Evolutionary conservation across 2,329 filamentous ascomycete genomes (phyloP).

Genomic region (Hypoxylon sp.): DNA sequence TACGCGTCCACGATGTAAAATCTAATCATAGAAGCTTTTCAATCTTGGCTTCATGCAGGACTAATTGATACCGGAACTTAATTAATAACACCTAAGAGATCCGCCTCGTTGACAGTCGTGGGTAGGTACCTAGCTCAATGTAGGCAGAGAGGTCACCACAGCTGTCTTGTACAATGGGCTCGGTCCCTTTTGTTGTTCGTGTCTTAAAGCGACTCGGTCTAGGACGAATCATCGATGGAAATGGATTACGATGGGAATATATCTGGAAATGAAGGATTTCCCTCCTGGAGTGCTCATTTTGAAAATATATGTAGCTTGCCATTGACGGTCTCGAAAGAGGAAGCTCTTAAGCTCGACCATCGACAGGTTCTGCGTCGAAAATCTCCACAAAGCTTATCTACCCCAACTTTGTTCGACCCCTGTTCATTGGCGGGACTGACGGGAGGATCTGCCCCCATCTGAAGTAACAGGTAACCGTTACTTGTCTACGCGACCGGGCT

Average conservation of each 20-base stretch:
- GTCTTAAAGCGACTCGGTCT: slow-evolving; percentile 1
- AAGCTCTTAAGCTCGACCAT: slow-evolving; percentile 19
- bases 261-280: slow-evolving; percentile 15
- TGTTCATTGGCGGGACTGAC: slow-evolving; percentile 9
- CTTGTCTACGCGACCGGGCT: background rate
- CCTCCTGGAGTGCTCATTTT: slow-evolving; percentile 6
- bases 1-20: slow-evolving; percentile 2
- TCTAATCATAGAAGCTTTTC: slow-evolving; percentile 13
- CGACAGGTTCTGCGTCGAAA: background rate
- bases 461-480: slow-evolving; percentile 6
- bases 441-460: slow-evolving; percentile 13
- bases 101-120: background rate
- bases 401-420: slow-evolving; percentile 5
- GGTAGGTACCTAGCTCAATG: background rate
- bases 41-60: slow-evolving; percentile 12
- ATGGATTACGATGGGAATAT: slow-evolving; percentile 3
- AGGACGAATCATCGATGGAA: slow-evolving; percentile 14
- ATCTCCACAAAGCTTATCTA: slow-evolving; percentile 25
- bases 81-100: no score
- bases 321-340: slow-evolving; percentile 32
- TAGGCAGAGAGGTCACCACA: background rate
- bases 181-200: background rate
- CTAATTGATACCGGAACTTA: background rate
- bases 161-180: slow-evolving; percentile 3
- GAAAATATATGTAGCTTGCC: slow-evolving; percentile 1